Conservation (phyloP, 345 rosid genomes). For the Mangifera indica region DNA sequence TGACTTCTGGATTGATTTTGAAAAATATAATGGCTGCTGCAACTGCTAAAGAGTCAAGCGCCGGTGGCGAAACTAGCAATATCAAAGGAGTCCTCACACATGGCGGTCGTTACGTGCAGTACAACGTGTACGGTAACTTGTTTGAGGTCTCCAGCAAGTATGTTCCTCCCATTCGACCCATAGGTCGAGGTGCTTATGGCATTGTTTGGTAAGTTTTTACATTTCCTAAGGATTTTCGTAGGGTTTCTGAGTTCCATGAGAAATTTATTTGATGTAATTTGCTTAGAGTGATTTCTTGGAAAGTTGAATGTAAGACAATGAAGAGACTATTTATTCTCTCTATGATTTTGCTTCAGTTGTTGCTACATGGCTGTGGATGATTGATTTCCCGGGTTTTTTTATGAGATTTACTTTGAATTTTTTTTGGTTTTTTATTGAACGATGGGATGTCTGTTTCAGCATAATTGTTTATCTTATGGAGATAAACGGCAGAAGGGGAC, state of each 20-base stretch:
- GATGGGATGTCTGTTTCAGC: neutral
- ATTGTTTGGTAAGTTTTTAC: constrained; percentile 55
- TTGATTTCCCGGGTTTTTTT: neutral
- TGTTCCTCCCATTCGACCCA: constrained; percentile 71
- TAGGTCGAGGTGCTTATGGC: constrained; percentile 74
- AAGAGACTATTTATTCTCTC: too few relatives aligned
- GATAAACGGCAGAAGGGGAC: neutral
- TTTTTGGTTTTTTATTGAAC: neutral
- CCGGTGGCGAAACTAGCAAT: constrained; percentile 34
- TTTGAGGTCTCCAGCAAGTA: constrained; percentile 74
- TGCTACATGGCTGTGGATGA: neutral
- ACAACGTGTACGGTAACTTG: constrained; percentile 67
- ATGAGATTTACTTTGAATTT: neutral
- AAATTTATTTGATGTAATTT: neutral
- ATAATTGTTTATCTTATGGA: neutral
- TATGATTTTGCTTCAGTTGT: neutral
- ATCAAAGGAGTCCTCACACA: constrained; percentile 61
- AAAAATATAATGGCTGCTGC: constrained; percentile 23
- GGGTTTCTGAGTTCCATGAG: neutral
- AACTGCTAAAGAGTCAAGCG: constrained; percentile 42
- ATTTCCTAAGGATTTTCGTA: constrained; percentile 1
- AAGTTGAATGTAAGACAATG: neutral
- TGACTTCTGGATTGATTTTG: constrained; percentile 11
- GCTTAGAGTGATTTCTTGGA: neutral
- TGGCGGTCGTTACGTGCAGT: constrained; percentile 67